Evolutionary conservation across 805 yeast genomes (phyloP), one percentile per base, ranked within the genome.

Genomic region (Yamadazyma insecticola): DNA sequence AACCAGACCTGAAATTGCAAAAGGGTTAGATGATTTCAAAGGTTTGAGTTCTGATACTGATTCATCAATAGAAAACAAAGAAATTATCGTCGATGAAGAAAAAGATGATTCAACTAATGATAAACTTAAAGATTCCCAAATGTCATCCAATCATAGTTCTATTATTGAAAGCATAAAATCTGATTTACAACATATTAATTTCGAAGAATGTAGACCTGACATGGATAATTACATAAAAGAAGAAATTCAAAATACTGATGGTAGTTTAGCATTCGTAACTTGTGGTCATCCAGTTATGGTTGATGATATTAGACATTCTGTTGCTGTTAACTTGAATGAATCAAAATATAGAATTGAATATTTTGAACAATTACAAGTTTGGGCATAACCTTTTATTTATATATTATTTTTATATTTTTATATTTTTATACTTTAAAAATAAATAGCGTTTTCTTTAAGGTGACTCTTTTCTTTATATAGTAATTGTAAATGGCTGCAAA

Each of bases 341-440:
- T 36, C 52, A 13, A 51, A 66, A n/a, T 57, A 68, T 29, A 67
- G 84, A 24, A 70, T 82, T 12, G 89, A 81, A 39, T 78, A 76
- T 46, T 79, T 67, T 49, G 95, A 86, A 50, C 90, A 83, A 48
- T 69, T 81, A 28, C 87, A 81, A 56, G 65, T 71, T 9, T 84
- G 95, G 94, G 62, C 65, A 2, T 62, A 36, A 23, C 10, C 22
- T 11, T 19, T 19, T 11, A 19, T n/a, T n/a, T n/a, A n/a, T n/a
- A n/a, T n/a, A n/a, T n/a, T n/a, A n/a, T n/a, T n/a, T 18, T 7
- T 18, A 18, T 18, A 18, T 18, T 7, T 18, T 18, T 18, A 18
- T 18, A 18, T 18, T 18, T 18, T 18, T 18, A 18, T 18, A 7
- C 21, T 7, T 18, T n/a, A n/a, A n/a, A n/a, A n/a, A n/a, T n/a